These are phyloP conservation scores for Vitis vinifera DNA, from an alignment of 164 flowering plant genomes.

Conservation along the genomic window DNA sequence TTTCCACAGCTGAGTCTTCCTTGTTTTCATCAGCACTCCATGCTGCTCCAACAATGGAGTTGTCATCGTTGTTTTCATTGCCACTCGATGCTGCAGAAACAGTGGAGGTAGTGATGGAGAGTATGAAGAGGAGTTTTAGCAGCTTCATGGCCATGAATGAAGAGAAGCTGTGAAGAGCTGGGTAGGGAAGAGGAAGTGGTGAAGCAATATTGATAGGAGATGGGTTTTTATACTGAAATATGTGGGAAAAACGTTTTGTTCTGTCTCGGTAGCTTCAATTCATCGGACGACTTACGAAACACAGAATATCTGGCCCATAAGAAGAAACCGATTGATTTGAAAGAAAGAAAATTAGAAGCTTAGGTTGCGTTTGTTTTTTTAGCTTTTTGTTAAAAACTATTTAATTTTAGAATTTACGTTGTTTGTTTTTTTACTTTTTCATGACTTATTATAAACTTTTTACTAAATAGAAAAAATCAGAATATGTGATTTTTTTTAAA, in stretches of 20 bases:
- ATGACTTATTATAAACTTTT: too few relatives aligned
- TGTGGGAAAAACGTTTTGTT: constrained; percentile 3
- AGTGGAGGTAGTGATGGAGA: neutral
- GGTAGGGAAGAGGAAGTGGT: too few relatives aligned
- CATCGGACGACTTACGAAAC: neutral
- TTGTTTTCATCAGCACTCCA: neutral
- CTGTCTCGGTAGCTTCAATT: constrained; percentile 4
- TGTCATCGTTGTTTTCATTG: too few relatives aligned
- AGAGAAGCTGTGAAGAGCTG: neutral
- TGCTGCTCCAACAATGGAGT: neutral
- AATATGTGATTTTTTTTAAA: too few relatives aligned
- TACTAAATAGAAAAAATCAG: too few relatives aligned
- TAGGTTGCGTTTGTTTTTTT: too few relatives aligned
- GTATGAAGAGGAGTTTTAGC: neutral
- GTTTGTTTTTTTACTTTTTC: too few relatives aligned
- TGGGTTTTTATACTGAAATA: too few relatives aligned
- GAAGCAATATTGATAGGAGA: too few relatives aligned
- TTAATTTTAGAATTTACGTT: too few relatives aligned
- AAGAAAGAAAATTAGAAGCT: neutral
- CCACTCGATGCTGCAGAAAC: neutral
- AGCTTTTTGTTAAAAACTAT: too few relatives aligned
- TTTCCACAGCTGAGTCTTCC: neutral
- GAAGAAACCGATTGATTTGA: constrained; percentile 3
- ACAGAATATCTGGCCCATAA: neutral
- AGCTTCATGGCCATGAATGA: constrained; percentile 1